Evolutionary conservation across 768 basidiomycete species (phyloP), one percentile per base, ranked within the genome.

Genomic region (Suillus clintonianus): DNA sequence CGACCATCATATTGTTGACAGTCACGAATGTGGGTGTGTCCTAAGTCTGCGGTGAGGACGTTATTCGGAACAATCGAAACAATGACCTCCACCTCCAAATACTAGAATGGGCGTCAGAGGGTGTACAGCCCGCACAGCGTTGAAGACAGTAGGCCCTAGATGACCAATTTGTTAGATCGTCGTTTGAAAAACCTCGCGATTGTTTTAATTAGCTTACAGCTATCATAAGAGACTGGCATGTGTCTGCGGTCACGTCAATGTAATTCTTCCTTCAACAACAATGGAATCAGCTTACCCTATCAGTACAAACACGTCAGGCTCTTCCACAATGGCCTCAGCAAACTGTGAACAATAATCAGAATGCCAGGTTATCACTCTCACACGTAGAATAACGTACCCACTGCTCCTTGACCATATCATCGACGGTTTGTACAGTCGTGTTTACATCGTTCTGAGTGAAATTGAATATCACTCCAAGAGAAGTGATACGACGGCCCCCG

Each of bases 231-330:
- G 4, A 94, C 84, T 3, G 92, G 92, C 93, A 96, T 95, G 73
- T 97, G 94, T n/a, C 90, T 92, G 54, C 30, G 56, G 39, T n/a
- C 17, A 19, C 39, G 11, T 57, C 11, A 47, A 34, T 56, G 58
- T 7, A 36, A 36, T n/a, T 32, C 24, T 53, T 53, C 34, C 32
- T 53, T 34, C 1, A 30, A 8, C 37, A 30, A 15, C 11, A 2
- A 58, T 63, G 45, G 60, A 59, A 30, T 22, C 68, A 19, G 17
- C 83, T 36, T 57, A 87, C 89, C 89, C 87, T 58, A 83, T 83
- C 59, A 93, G 82, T 60, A 92, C 71, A 78, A 96, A 97, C 64
- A 92, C 80, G 74, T 95, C 93, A 17, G 94, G 93, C 69, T 88
- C 87, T 10, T 93, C 90, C 45, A 81, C 74, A 63, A 95, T 94